Base-by-base conservation (phyloP, 768 basidiomycete genomes). In the Xanthoconium purpureum region DNA sequence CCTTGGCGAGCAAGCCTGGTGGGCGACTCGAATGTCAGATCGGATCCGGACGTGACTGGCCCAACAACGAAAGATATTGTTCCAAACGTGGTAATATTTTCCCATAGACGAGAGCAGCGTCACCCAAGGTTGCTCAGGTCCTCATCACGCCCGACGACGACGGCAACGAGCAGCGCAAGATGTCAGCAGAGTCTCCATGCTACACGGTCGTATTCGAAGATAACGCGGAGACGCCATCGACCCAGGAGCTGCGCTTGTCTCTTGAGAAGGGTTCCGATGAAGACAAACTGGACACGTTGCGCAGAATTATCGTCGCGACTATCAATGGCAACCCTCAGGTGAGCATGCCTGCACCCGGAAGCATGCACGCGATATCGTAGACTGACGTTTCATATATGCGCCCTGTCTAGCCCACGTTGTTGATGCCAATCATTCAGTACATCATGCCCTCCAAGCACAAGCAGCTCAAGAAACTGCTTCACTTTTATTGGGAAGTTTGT, bases 391-490 rank as follows among this genome's bases (percentile, higher is more conserved):
- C 17, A 15, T 49, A 43, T 4, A 15, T 50, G 15, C 29, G 8
- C 39, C 48, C 8, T 14, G 50, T 20, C 20, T 68, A 96, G 94
- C 91, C 94, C n/a, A 76, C 84, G 50, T 73, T 98, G 48, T 85
- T 98, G 76, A 98, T 99, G 95, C 91, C 94, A 7, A 88, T 98
- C 73, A 98, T 99, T 63, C 97, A 99, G 83, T 97, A 88, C 75
- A 89, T 96, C 59, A 84, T 98, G 80, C 97, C 97, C 37, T 91
- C 90, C 51, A 86, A 87, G 70, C 94, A 91, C 78, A 98, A 99
- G 78, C 86, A 88, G 57, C 84, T 98, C 69, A 98, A 99, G 85
- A 99, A 98, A 77, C 76, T 97, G 60, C 78, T 98, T 37, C 93
- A 94, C 73, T 94, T 93, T 70, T 94, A 95, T 71, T 94, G 91